Evolutionary conservation across 805 yeast species (phyloP).

Genomic region (Metschnikowia continentalis): DNA sequence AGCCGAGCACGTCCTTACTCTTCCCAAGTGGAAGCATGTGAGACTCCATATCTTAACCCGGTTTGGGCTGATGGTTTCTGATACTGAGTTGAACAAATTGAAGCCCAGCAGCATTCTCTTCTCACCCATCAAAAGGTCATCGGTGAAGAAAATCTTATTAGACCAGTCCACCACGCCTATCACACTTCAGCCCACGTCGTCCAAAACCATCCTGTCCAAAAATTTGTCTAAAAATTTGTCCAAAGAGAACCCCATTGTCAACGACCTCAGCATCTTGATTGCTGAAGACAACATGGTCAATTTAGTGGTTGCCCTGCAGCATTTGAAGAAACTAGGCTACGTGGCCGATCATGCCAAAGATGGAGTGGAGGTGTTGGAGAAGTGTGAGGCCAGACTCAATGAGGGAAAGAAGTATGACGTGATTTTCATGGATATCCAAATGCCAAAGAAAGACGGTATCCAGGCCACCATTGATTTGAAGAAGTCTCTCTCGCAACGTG

Average conservation of each 20-base stretch:
- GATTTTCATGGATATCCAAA: conserved; percentile 54
- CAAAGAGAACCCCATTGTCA: conserved; percentile 24
- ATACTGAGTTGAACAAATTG: conserved; percentile 17
- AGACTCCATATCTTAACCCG: conserved; percentile 23
- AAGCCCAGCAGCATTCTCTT: conserved; percentile 23
- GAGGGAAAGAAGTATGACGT: conserved; percentile 40
- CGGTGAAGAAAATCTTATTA: conserved; percentile 16
- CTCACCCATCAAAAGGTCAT: conserved; percentile 27
- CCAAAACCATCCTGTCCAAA: neutral
- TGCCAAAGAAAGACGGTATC: conserved; percentile 57
- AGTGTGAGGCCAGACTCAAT: conserved; percentile 24
- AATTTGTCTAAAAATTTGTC: neutral
- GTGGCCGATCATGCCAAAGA: conserved; percentile 50
- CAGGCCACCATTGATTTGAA: conserved; percentile 41
- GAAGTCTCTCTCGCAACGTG: conserved; percentile 23
- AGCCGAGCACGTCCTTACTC: conserved; percentile 1
- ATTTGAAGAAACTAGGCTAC: conserved; percentile 47
- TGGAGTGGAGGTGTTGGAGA: conserved; percentile 43
- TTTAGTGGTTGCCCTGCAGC: conserved; percentile 47
- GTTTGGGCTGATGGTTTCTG: conserved; percentile 27
- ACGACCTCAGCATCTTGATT: conserved; percentile 39
- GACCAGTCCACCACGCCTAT: conserved; percentile 2
- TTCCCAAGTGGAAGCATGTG: conserved; percentile 8
- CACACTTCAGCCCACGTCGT: neutral
- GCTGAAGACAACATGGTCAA: conserved; percentile 55